Evolutionary conservation across 441 rosid genomes (phyloP).

Genomic region (Mallotus japonicus): DNA sequence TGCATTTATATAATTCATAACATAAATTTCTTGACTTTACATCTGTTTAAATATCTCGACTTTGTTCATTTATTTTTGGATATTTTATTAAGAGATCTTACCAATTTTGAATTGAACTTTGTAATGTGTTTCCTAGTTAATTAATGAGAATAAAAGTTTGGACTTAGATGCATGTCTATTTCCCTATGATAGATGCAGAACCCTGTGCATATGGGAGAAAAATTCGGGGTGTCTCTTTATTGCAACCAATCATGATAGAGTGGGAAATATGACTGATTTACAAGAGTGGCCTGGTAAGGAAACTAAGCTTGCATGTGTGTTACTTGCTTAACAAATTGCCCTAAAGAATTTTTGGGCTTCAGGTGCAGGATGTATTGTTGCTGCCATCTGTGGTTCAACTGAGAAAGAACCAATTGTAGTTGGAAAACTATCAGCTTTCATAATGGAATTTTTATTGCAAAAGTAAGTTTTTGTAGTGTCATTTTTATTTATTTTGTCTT

Average conservation of each 20-base stretch:
- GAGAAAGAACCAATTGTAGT: constrained; percentile 37
- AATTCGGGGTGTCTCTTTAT: constrained; percentile 84
- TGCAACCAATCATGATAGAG: constrained; percentile 85
- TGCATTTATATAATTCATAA: too few species aligned
- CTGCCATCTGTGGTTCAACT: constrained; percentile 74
- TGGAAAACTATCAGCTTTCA: too few species aligned
- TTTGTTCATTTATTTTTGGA: too few species aligned
- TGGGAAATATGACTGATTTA: constrained; percentile 76
- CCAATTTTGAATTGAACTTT: background rate
- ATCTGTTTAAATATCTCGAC: too few species aligned
- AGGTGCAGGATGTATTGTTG: constrained; percentile 97
- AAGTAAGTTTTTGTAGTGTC: too few species aligned
- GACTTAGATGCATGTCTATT: background rate
- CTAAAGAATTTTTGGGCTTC: constrained; percentile 25
- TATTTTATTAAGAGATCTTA: background rate
- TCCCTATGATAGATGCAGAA: constrained; percentile 56
- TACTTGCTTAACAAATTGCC: constrained; percentile 14
- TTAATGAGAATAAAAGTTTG: background rate
- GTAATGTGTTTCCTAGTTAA: background rate
- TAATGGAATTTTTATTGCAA: too few species aligned
- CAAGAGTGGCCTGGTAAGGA: constrained; percentile 92
- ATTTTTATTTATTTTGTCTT: too few species aligned
- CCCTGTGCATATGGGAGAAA: constrained; percentile 76
- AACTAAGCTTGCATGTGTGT: background rate
- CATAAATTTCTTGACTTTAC: too few species aligned